Percentiles rank a stretch among this genome's conserved stretches.
phyloP scores from a whole-genome alignment of 345 rosid genomes.

The Populus nigra region DNA sequence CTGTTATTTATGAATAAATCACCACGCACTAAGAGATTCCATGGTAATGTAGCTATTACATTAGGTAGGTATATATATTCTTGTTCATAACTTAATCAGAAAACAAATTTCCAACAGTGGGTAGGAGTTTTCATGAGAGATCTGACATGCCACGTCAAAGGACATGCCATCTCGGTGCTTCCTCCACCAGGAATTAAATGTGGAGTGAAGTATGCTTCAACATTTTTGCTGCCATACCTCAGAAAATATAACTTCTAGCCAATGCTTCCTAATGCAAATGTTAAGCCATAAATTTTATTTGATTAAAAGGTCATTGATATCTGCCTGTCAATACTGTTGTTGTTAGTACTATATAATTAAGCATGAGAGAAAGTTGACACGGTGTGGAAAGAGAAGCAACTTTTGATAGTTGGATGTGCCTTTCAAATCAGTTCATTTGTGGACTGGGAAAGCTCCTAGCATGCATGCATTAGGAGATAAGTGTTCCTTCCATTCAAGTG shows the following conservation, averaged over 20 bases:
- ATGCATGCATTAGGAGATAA: constrained; percentile 7
- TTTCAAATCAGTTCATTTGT: constrained; percentile 21
- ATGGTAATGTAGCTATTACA: not conserved
- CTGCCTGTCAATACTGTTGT: not conserved
- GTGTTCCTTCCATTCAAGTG: constrained; percentile 20
- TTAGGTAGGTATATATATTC: not conserved
- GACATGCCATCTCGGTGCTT: not conserved
- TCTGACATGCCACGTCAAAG: not conserved
- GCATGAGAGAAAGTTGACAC: not conserved
- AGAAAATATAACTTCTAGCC: not conserved
- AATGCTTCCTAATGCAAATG: not conserved
- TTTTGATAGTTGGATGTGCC: constrained; percentile 26
- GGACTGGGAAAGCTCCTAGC: not conserved
- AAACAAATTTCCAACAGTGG: no score
- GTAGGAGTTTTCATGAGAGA: not conserved
- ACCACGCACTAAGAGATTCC: not conserved
- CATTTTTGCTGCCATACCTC: not conserved
- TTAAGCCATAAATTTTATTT: not conserved
- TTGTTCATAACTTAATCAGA: not conserved
- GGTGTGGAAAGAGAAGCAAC: not conserved
- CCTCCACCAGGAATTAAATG: not conserved
- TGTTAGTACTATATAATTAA: not conserved
- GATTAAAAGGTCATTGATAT: not conserved
- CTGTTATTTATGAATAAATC: not conserved
- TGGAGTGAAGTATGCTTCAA: not conserved